Conservation (phyloP, 2,329 filamentous ascomycete species). For the Trichoderma aggressivum region DNA sequence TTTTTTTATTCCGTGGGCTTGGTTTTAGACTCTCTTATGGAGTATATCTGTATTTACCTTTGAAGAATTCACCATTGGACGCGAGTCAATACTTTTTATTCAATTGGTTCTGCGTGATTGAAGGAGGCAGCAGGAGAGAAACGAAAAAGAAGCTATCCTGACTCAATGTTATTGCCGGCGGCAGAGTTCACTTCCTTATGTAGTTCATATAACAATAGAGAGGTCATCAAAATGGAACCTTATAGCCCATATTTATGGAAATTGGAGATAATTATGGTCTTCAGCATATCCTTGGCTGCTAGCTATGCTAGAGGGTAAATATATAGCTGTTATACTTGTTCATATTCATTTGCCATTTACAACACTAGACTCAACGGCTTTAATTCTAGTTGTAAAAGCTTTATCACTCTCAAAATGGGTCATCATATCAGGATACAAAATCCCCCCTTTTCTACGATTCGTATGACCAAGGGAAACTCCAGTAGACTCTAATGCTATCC, state of each 20-base stretch:
- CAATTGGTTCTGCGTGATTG: background rate
- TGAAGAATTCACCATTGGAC: background rate
- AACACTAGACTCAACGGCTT: rapidly evolving
- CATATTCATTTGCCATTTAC: background rate
- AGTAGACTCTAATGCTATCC: background rate
- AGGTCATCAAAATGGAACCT: rapidly evolving
- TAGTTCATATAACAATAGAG: rapidly evolving
- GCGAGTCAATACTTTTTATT: rapidly evolving
- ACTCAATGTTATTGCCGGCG: background rate
- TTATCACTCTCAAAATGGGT: background rate
- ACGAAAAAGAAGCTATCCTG: background rate
- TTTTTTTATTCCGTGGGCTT: background rate
- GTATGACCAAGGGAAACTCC: background rate
- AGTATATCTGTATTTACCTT: background rate
- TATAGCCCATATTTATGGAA: background rate
- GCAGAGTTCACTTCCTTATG: background rate
- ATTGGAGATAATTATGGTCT: background rate
- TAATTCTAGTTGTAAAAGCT: background rate
- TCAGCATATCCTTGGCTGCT: background rate
- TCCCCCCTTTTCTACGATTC: background rate
- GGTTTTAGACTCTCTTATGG: background rate
- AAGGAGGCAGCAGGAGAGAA: background rate
- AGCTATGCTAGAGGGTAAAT: background rate
- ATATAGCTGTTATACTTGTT: background rate
- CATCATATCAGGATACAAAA: background rate